These are phyloP conservation scores for Sphagnum contortum DNA, from an alignment of 225 moss, liverwort and hornwort genomes.

Conservation along the genomic window DNA sequence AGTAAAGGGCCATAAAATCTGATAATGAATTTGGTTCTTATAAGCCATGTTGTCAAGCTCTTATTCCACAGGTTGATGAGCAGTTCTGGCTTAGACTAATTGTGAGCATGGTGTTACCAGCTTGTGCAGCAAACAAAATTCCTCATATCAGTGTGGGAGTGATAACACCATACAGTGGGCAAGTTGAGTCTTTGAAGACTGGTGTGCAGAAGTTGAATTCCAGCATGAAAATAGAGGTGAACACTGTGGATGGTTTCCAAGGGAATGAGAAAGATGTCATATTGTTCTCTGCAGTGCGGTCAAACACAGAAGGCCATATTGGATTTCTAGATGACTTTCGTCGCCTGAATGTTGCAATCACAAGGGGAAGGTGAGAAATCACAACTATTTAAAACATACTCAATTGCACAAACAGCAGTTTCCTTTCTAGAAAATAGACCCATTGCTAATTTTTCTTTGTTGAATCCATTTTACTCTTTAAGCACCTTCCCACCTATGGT, in stretches of 20 bases:
- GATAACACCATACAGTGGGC: slow-evolving; percentile 46
- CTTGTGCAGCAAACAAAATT: slow-evolving; percentile 18
- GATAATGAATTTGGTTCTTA: no score
- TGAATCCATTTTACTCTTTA: no score
- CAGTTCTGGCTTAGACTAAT: no score
- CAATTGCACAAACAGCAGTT: background rate
- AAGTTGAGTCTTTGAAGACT: slow-evolving; percentile 33
- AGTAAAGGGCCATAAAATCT: no score
- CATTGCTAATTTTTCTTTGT: no score
- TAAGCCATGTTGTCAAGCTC: no score
- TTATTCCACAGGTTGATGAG: no score
- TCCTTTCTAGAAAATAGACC: background rate
- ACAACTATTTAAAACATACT: background rate
- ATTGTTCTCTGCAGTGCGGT: slow-evolving; percentile 42
- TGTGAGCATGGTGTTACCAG: slow-evolving; percentile 1
- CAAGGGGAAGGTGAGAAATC: slow-evolving; percentile 33
- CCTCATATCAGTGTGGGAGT: slow-evolving; percentile 35
- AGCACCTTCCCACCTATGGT: no score
- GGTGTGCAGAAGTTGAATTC: slow-evolving; percentile 17
- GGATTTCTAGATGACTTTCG: slow-evolving; percentile 34
- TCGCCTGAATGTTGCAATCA: slow-evolving; percentile 47
- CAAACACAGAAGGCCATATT: slow-evolving; percentile 18
- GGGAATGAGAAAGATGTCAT: slow-evolving; percentile 54
- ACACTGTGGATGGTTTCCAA: slow-evolving; percentile 56
- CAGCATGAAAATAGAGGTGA: slow-evolving; percentile 29